Conservation (phyloP, 2,329 filamentous ascomycete genomes). For the Diplodia sapinea region DNA sequence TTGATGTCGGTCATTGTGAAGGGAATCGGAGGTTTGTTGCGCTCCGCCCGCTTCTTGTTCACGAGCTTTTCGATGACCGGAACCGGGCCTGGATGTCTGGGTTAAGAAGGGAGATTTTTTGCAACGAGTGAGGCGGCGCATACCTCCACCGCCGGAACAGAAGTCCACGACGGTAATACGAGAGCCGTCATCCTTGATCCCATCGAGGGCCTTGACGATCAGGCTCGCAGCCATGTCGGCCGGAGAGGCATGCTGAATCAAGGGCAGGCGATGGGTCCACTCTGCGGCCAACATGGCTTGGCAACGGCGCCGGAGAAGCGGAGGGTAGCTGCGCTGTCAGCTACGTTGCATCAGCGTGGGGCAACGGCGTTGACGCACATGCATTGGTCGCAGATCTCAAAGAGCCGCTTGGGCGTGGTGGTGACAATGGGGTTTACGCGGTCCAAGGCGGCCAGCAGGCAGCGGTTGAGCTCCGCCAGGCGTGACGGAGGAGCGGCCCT, state of each 20-base stretch:
- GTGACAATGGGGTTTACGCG: conserved; percentile 15
- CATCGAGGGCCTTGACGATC: conserved; percentile 52
- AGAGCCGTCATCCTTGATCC: conserved; percentile 1
- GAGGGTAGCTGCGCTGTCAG: conserved; percentile 64
- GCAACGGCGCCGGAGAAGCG: conserved; percentile 67
- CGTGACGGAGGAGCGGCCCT: background rate
- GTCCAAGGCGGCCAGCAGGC: conserved; percentile 1
- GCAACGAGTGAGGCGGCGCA: background rate
- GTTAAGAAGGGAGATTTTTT: background rate
- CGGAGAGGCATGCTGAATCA: conserved; percentile 63
- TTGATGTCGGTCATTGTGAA: conserved; percentile 51
- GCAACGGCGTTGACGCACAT: conserved; percentile 35
- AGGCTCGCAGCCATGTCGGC: conserved; percentile 65
- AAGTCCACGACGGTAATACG: conserved; percentile 73
- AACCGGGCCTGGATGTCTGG: conserved; percentile 40
- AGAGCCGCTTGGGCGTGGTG: conserved; percentile 36
- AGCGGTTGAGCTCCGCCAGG: background rate
- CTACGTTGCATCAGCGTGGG: too few species aligned
- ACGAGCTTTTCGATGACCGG: conserved; percentile 46
- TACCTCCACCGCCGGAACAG: conserved; percentile 74
- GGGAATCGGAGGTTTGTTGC: conserved; percentile 38
- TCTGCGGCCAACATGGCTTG: conserved; percentile 68
- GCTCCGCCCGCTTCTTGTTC: conserved; percentile 37
- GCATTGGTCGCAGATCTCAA: conserved; percentile 41
- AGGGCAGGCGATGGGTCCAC: conserved; percentile 66